These are phyloP conservation scores for Helenozyma baotianmanensis DNA, from an alignment of 805 yeast species.

Conservation along the genomic window DNA sequence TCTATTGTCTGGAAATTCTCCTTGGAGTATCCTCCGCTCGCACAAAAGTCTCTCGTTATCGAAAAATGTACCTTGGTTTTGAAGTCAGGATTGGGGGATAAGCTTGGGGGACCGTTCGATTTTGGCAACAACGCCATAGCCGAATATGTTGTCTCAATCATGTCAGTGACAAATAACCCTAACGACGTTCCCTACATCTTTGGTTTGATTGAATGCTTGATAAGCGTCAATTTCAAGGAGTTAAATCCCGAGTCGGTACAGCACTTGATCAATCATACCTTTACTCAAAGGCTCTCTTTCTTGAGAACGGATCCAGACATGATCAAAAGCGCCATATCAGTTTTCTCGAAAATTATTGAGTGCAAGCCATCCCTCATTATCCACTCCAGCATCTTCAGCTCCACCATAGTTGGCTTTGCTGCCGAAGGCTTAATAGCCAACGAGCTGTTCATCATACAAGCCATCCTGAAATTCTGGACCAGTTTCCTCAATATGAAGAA, in stretches of 20 bases:
- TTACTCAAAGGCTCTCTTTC: slow-evolving; percentile 28
- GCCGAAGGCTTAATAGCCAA: slow-evolving; percentile 38
- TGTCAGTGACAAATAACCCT: slow-evolving; percentile 12
- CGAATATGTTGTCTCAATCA: slow-evolving; percentile 8
- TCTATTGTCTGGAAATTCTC: slow-evolving; percentile 40
- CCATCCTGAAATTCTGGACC: slow-evolving; percentile 55
- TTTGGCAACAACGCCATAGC: slow-evolving; percentile 22
- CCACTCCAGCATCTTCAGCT: slow-evolving; percentile 20
- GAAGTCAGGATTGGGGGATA: slow-evolving; percentile 60
- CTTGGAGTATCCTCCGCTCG: slow-evolving; percentile 30
- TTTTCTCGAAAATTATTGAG: slow-evolving; percentile 48
- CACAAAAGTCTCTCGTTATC: slow-evolving; percentile 45
- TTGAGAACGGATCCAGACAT: slow-evolving; percentile 57
- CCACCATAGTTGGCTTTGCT: slow-evolving; percentile 23
- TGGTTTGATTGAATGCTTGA: slow-evolving; percentile 41
- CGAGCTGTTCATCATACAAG: slow-evolving; percentile 54
- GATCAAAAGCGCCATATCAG: slow-evolving; percentile 46
- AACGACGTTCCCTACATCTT: slow-evolving; percentile 41
- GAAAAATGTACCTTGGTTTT: slow-evolving; percentile 63
- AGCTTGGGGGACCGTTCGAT: slow-evolving; percentile 62
- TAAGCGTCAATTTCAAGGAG: slow-evolving; percentile 31
- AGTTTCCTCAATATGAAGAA: slow-evolving; percentile 41
- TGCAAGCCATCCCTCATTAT: slow-evolving; percentile 47
- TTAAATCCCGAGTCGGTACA: slow-evolving; percentile 30
- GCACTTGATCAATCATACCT: slow-evolving; percentile 33